A percentile compares a stretch with the other conserved stretches of the same genome.
These are phyloP conservation scores for Cajanus cajan DNA, from an alignment of 306 rosid species.

Conservation along the genomic window DNA sequence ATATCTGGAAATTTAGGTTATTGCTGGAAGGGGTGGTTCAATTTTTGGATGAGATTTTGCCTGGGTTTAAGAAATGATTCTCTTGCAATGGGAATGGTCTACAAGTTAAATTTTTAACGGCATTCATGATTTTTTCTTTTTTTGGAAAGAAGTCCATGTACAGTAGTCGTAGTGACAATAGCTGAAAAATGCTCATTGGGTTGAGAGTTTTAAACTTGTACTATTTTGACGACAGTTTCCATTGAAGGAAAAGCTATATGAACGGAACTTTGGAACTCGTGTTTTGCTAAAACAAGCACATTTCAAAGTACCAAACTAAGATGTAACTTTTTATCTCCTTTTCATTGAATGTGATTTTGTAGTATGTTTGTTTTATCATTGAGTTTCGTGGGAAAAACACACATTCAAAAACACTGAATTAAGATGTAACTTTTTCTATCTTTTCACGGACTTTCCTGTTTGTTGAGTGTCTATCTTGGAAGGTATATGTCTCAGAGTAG, in stretches of 20 bases:
- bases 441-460: neutral
- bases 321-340: too few species aligned
- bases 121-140: neutral
- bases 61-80: constrained; percentile 2
- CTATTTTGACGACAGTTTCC: neutral
- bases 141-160: neutral
- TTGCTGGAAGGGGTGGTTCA: neutral
- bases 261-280: too few species aligned
- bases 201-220: neutral
- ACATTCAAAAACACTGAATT: too few species aligned
- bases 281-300: too few species aligned
- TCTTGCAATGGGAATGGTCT: neutral
- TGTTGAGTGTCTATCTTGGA: neutral
- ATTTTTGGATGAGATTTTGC: neutral
- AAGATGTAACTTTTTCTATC: too few species aligned
- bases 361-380: too few species aligned
- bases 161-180: neutral
- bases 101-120: neutral
- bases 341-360: too few species aligned
- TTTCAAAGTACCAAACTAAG: too few species aligned
- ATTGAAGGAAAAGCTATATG: too few species aligned
- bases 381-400: too few species aligned
- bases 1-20: neutral
- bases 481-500: neutral
- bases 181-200: constrained; percentile 4